A percentile compares a stretch with the other conserved stretches of the same genome.
These are phyloP conservation scores for Cylindrotheca closterium DNA, from an alignment of 108 stramenopile species.

Conservation along the genomic window DNA sequence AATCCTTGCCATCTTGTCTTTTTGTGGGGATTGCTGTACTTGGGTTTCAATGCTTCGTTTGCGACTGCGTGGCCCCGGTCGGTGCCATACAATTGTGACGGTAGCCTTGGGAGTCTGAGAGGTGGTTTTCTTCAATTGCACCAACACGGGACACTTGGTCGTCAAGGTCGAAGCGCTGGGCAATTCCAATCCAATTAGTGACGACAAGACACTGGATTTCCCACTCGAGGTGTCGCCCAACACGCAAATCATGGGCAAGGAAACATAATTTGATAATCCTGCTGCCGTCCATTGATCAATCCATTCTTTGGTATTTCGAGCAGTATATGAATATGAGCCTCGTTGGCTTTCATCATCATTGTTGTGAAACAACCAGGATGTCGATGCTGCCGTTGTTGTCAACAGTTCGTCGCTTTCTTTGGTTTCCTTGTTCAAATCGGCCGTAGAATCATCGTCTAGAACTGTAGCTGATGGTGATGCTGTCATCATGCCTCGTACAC, in stretches of 20 bases:
- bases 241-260: constrained; percentile 63
- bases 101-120: constrained; percentile 21
- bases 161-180: constrained; percentile 56
- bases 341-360: not conserved
- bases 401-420: constrained; percentile 2
- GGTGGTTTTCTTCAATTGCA: constrained; percentile 15
- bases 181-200: constrained; percentile 48
- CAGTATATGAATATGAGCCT: not conserved
- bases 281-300: constrained; percentile 22
- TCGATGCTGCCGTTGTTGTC: not conserved
- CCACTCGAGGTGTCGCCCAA: constrained; percentile 70
- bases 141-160: constrained; percentile 46
- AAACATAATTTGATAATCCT: constrained; percentile 15
- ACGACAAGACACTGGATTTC: constrained; percentile 51
- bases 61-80: not conserved
- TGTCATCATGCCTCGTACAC: too few relatives aligned
- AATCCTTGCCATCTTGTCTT: constrained; percentile 2
- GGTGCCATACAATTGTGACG: constrained; percentile 47
- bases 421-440: constrained; percentile 7
- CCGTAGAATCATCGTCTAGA: too few relatives aligned
- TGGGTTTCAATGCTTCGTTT: not conserved
- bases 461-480: too few relatives aligned
- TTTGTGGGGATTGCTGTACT: not conserved
- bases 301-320: constrained; percentile 15
- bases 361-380: not conserved